These are phyloP conservation scores for Trifolium fragiferum DNA, from an alignment of 306 rosid genomes.

Conservation along the genomic window DNA sequence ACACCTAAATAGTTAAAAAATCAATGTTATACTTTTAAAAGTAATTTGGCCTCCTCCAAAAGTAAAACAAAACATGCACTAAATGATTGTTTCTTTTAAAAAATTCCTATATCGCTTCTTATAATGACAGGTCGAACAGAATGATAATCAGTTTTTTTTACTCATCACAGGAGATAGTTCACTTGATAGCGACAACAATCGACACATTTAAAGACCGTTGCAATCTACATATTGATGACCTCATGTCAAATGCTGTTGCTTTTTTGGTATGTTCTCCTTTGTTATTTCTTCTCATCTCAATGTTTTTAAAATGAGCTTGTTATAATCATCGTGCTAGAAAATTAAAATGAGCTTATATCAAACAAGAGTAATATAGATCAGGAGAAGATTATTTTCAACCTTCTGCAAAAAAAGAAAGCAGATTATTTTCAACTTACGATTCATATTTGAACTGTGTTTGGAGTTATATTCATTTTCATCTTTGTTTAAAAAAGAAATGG, in stretches of 20 bases:
- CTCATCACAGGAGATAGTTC: slow-evolving; percentile 19
- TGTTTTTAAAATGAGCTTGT: neutral
- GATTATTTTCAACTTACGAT: neutral
- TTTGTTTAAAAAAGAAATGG: neutral
- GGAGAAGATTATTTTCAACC: neutral
- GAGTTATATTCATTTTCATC: neutral
- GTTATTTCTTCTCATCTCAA: neutral
- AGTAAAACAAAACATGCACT: too few relatives aligned
- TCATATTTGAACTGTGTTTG: neutral
- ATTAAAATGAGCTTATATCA: neutral
- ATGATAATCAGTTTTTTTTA: neutral
- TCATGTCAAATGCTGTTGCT: slow-evolving; percentile 20
- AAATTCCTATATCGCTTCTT: too few relatives aligned
- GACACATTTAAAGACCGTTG: neutral
- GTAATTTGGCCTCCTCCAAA: too few relatives aligned
- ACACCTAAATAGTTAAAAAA: too few relatives aligned
- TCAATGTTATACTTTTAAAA: too few relatives aligned
- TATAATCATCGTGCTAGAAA: neutral
- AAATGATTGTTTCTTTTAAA: too few relatives aligned
- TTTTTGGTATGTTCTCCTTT: slow-evolving; percentile 31
- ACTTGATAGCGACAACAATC: slow-evolving; percentile 16
- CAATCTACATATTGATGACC: slow-evolving; percentile 16
- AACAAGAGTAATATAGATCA: slow-evolving; percentile 3
- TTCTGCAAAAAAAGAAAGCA: neutral
- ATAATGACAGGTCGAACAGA: neutral